Evolutionary conservation across 139 green algal genomes (phyloP).

Genomic region (Volvox africanus): DNA sequence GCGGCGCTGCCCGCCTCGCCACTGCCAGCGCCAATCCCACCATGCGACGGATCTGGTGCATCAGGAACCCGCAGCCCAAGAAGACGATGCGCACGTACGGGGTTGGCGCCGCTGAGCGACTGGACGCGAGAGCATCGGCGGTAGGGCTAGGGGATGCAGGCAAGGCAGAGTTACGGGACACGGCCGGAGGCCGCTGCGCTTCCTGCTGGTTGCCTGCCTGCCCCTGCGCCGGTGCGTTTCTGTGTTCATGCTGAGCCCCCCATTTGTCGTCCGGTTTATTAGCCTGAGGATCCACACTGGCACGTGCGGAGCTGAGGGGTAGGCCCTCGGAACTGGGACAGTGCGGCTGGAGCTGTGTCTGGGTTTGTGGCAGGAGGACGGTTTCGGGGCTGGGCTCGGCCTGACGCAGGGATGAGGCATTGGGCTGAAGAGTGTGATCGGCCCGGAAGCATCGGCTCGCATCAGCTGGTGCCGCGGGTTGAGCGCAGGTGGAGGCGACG

Average conservation of each 20-base stretch:
- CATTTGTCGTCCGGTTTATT: too few species aligned
- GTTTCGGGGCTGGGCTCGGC: neutral
- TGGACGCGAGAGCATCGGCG: neutral
- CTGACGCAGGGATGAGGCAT: too few species aligned
- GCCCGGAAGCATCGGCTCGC: too few species aligned
- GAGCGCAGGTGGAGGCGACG: neutral
- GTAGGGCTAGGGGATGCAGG: neutral
- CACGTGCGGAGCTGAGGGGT: too few species aligned
- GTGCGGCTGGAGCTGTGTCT: neutral
- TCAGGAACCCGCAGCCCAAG: slow-evolving; percentile 37
- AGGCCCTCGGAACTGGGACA: neutral
- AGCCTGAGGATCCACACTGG: too few species aligned
- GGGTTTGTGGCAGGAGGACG: neutral
- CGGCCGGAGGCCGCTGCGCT: neutral
- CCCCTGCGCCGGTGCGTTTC: too few species aligned
- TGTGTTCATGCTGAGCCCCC: too few species aligned
- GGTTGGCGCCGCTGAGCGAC: neutral
- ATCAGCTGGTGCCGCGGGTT: too few species aligned
- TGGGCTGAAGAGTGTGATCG: too few species aligned
- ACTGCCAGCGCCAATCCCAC: slow-evolving; percentile 39
- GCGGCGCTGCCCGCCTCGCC: slow-evolving; percentile 13
- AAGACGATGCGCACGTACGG: slow-evolving; percentile 40
- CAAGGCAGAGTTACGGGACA: neutral
- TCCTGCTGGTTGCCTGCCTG: neutral
- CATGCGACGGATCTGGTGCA: slow-evolving; percentile 47